Evolutionary conservation across 2,329 filamentous ascomycete species (phyloP), one percentile per base, ranked within the genome.

Genomic region (Aureobasidium subglaciale): DNA sequence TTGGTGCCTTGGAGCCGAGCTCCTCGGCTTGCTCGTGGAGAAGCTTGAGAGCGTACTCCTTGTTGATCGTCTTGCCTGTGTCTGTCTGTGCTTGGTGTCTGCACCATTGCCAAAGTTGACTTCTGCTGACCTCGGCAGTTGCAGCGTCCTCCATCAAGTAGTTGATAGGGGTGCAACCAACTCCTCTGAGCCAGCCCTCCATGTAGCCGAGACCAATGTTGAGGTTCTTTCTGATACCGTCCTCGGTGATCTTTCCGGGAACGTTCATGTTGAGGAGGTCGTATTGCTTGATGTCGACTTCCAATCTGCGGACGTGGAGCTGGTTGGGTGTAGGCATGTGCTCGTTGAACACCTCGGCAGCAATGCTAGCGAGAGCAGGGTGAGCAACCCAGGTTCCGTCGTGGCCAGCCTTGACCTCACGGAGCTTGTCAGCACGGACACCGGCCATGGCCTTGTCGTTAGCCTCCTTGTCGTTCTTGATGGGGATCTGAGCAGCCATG

Each of bases 271-370:
- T 97, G 58, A 97, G 82, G 53, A 99, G 81, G 68, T 97, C 93
- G 66, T 93, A 95, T 66, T 84, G 85, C 43, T 85, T 85, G 67
- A 99, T 85, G 67, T 82, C 75, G 58, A 96, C 90, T 45, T 97
- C 92, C 73, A 96, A 90, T 60, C 91, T 86, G 61, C 91, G 88
- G 60, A 90, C 77, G 71, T 92, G 93, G 66, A 96, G 84, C 75
- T 99, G 93, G 78, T 99, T 99, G 45, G 93, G 91, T 3, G 92
- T 96, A 9, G 93, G 93, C 93, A 99, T 99, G 79, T 97, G 78
- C 77, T 91, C 86, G 82, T 97, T 95, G 82, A 99, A 99, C 66
- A 97, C 81, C 45, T 96, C 92, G 37, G 84, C 84, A 20, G 93
- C 92, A 65, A 97, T 96, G 58, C 79, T 64, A 4, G 93, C 92